These are phyloP conservation scores for Populus davidiana DNA, from an alignment of 345 rosid genomes.

Conservation along the genomic window DNA sequence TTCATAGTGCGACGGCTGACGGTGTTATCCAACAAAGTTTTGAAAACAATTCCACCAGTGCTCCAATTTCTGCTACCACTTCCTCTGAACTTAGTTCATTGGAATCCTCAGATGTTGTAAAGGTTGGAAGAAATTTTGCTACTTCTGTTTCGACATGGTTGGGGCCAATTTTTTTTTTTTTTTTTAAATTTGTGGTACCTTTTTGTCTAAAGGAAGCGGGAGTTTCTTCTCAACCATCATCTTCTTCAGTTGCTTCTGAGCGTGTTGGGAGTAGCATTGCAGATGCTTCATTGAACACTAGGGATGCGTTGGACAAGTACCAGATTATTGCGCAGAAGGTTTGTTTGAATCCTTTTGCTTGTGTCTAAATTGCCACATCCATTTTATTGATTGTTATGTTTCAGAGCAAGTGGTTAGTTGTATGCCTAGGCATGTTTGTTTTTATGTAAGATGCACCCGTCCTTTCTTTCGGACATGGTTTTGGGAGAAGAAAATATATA, in stretches of 20 bases:
- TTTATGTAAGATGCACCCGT: background rate
- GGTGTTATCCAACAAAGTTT: slow-evolving; percentile 42
- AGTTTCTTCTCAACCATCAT: slow-evolving; percentile 44
- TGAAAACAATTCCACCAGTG: slow-evolving; percentile 44
- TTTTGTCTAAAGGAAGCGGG: slow-evolving; percentile 42
- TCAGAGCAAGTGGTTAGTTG: background rate
- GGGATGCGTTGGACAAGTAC: slow-evolving; percentile 91
- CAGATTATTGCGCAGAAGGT: slow-evolving; percentile 88
- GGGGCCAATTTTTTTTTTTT: slow-evolving; percentile 6
- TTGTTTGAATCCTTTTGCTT: background rate
- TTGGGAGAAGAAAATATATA: background rate
- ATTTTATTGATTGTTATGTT: background rate
- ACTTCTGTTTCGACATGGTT: slow-evolving; percentile 10
- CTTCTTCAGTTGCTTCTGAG: slow-evolving; percentile 56
- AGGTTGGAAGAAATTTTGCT: slow-evolving; percentile 36
- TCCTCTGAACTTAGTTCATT: slow-evolving; percentile 47
- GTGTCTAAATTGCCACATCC: background rate
- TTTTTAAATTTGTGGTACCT: slow-evolving; percentile 2
- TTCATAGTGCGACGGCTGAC: slow-evolving; percentile 50
- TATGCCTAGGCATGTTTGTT: background rate
- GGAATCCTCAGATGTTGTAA: slow-evolving; percentile 46
- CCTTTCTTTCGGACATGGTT: background rate
- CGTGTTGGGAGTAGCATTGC: slow-evolving; percentile 50
- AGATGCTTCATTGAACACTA: slow-evolving; percentile 71
- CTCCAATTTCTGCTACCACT: slow-evolving; percentile 46